Evolutionary conservation across 2,329 filamentous ascomycete species (phyloP).

Genomic region (Aspergillus tubingensis): DNA sequence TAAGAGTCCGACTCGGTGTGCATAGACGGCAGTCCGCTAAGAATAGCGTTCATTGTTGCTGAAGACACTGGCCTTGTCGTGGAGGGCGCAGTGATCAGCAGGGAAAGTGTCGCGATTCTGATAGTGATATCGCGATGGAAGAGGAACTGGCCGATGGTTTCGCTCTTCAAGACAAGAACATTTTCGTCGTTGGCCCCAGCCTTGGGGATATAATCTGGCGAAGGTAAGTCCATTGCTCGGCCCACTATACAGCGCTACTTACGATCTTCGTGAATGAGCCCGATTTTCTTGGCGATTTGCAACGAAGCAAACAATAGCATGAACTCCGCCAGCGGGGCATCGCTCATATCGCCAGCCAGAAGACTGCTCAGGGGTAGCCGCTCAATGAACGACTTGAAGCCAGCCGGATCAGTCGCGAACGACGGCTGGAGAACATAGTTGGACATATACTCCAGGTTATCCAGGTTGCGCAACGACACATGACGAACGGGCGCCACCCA

Average conservation of each 20-base stretch:
- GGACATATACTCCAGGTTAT: constrained; percentile 38
- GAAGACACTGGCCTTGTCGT: constrained; percentile 71
- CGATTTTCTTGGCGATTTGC: constrained; percentile 69
- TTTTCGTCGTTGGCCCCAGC: constrained; percentile 17
- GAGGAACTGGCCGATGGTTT: constrained; percentile 41
- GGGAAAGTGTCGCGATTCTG: constrained; percentile 76
- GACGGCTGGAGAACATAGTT: constrained; percentile 40
- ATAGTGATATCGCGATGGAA: constrained; percentile 61
- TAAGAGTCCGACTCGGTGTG: constrained; percentile 85
- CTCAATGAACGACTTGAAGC: constrained; percentile 55
- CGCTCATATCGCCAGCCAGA: constrained; percentile 48
- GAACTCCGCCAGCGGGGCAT: constrained; percentile 55
- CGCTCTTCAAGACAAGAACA: constrained; percentile 37
- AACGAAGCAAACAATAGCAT: constrained; percentile 67
- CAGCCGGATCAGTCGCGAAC: constrained; percentile 35
- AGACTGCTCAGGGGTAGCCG: constrained; percentile 56
- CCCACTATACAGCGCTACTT: constrained; percentile 23
- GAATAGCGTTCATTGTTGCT: constrained; percentile 63
- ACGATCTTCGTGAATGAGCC: constrained; percentile 69
- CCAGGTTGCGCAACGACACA: constrained; percentile 39
- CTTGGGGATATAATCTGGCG: constrained; percentile 32
- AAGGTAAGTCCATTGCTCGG: constrained; percentile 6
- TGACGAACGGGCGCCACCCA: constrained; percentile 43
- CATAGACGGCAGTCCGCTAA: constrained; percentile 66
- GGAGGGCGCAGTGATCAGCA: constrained; percentile 74